phyloP scores from a whole-genome alignment of 73 alveolate genomes.

The Paramecium sexaurelia region DNA sequence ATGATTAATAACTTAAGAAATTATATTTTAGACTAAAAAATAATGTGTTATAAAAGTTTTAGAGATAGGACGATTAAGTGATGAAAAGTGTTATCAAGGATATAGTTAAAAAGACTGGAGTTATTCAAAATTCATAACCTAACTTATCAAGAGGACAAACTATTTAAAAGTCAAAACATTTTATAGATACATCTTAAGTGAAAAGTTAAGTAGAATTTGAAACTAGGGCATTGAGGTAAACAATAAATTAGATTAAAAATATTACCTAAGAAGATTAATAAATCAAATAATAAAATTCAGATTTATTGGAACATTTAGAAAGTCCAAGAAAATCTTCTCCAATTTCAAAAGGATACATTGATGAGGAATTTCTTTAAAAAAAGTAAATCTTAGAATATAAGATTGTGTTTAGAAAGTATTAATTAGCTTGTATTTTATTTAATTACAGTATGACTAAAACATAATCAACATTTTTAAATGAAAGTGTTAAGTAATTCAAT shows the following conservation, averaged over 20 bases:
- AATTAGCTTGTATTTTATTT: conserved; percentile 18
- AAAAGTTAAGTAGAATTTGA: neutral
- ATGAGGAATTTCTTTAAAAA: neutral
- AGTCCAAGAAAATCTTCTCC: neutral
- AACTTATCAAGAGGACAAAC: neutral
- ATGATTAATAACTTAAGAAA: neutral
- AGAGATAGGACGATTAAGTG: conserved; percentile 10
- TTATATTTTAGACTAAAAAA: conserved; percentile 8
- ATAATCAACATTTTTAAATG: conserved; percentile 22
- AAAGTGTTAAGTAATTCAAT: neutral
- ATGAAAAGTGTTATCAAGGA: neutral
- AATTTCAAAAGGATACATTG: neutral
- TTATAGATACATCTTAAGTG: neutral
- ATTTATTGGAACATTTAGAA: neutral
- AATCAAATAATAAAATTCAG: neutral
- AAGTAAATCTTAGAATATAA: neutral
- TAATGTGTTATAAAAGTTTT: neutral
- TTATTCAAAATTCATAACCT: neutral
- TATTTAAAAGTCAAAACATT: neutral
- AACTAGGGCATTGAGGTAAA: neutral
- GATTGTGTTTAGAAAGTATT: conserved; percentile 46
- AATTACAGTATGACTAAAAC: neutral
- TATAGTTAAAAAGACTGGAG: neutral
- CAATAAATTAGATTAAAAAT: neutral
- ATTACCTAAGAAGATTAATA: neutral